Base-by-base conservation (phyloP, 176 grass and related monocot species). In the Thinopyrum elongatum region DNA sequence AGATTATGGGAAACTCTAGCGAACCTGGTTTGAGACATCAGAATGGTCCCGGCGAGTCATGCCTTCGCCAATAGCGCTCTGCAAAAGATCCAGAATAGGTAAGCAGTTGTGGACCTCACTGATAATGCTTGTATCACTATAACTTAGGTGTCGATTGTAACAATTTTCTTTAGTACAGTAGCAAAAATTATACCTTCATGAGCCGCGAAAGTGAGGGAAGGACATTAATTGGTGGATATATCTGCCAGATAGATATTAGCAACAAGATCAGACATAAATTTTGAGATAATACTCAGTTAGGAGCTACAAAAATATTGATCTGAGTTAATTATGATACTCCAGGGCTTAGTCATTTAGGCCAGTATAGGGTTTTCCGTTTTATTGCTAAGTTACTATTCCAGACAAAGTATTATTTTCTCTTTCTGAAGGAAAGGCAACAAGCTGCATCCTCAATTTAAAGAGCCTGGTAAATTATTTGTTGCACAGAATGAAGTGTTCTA, bases 31-130 rank as follows among this genome's bases (percentile, higher is more conserved):
- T 30, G 93, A 95, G 49, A 95, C 91, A 79, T 95, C 93, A 82
- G 93, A 75, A 78, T 95, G 93, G 59, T 95, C 93, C 41, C 90
- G 84, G 13, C 93, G 88, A 78, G 91, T 95, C 93, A 95, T 95
- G 62, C 93, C 93, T 78, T 95, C 88, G 53, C 93, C 93, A 80
- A 95, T 93, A 87, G 90, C 93, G 79, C 93, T 95, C 93, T 95
- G 63, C 70, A 70, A 3, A 46, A 14, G 17, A 84, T 63, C 69
- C 70, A 21, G 5, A 59, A 62, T 28, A 83, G 39, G 53, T 74
- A 80, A 49, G 35, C 17, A 74, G 10, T 49, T 75, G 13, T 81
- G 15, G 73, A 61, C 26, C 68, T 83, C 71, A 74, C 0, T 83
- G 34, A n/a, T 61, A 28, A 74, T 83, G 55, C 25, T 5, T 7